Evolutionary conservation across 164 flowering plant genomes (phyloP).

Genomic region (Amborella trichopoda): DNA sequence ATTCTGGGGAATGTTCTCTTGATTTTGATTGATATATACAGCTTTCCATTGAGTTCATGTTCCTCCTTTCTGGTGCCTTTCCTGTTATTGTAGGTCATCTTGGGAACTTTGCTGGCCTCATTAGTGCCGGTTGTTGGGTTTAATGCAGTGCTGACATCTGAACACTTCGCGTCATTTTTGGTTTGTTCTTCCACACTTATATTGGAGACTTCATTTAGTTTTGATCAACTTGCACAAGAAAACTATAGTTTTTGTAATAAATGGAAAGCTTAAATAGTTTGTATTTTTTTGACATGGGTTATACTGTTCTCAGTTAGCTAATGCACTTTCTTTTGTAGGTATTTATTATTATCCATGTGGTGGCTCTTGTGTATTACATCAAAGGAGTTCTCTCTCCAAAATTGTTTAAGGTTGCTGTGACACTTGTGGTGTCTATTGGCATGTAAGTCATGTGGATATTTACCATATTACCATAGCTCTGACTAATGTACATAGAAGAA

Average conservation of each 20-base stretch:
- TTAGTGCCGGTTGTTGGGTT: slow-evolving; percentile 99
- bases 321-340: slow-evolving; percentile 39
- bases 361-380: slow-evolving; percentile 87
- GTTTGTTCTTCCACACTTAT: slow-evolving; percentile 43
- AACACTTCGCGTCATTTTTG: slow-evolving; percentile 98
- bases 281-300: neutral
- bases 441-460: slow-evolving; percentile 82
- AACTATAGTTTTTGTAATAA: neutral
- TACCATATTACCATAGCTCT: too few relatives aligned
- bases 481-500: too few relatives aligned
- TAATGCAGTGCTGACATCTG: slow-evolving; percentile 98
- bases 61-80: too few relatives aligned
- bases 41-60: too few relatives aligned
- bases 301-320: slow-evolving; percentile 1
- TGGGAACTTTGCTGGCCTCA: slow-evolving; percentile 86
- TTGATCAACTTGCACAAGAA: neutral
- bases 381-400: slow-evolving; percentile 86
- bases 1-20: too few relatives aligned
- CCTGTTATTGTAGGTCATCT: slow-evolving; percentile 58
- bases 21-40: too few relatives aligned
- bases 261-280: neutral
- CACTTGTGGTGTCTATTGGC: slow-evolving; percentile 83
- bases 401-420: slow-evolving; percentile 95
- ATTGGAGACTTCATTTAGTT: neutral
- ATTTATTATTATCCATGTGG: slow-evolving; percentile 91